Percentiles rank a stretch among this genome's conserved stretches.
phyloP scores from a whole-genome alignment of 164 flowering plant species.

The Kingdonia uniflora region DNA sequence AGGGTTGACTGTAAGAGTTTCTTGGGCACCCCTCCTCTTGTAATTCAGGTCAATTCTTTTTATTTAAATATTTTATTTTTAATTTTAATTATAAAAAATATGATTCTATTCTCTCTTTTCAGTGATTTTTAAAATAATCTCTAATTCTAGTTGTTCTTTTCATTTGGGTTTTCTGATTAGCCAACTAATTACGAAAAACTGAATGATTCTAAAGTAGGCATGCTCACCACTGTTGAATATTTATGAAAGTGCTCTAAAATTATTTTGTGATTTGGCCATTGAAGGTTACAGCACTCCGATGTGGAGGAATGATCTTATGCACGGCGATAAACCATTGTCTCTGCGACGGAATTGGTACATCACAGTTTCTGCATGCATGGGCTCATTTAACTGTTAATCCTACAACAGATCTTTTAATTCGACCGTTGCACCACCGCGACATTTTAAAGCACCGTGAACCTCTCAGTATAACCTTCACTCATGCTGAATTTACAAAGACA shows the following conservation, averaged over 20 bases:
- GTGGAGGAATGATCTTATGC: constrained; percentile 80
- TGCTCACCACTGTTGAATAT: too few relatives aligned
- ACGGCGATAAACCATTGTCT: constrained; percentile 77
- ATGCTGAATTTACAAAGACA: constrained; percentile 35
- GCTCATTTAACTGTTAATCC: constrained; percentile 50
- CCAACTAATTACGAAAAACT: too few relatives aligned
- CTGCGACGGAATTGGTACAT: constrained; percentile 82
- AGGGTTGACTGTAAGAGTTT: constrained; percentile 50
- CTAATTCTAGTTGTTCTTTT: too few relatives aligned
- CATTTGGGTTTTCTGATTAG: too few relatives aligned
- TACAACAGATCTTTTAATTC: constrained; percentile 15
- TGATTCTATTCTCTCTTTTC: too few relatives aligned
- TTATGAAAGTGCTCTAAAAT: too few relatives aligned
- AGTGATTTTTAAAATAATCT: too few relatives aligned
- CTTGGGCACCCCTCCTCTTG: constrained; percentile 74
- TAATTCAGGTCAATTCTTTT: constrained; percentile 48
- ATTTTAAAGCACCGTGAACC: constrained; percentile 43
- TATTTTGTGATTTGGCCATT: constrained; percentile 2
- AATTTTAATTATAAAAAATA: too few relatives aligned
- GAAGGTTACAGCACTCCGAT: constrained; percentile 66
- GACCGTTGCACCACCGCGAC: constrained; percentile 53
- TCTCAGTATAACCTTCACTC: constrained; percentile 23
- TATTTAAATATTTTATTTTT: background rate
- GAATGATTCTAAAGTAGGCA: too few relatives aligned
- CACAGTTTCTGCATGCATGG: constrained; percentile 81